phyloP scores from a whole-genome alignment of 331 rosid species.

The Arachis monticola region DNA sequence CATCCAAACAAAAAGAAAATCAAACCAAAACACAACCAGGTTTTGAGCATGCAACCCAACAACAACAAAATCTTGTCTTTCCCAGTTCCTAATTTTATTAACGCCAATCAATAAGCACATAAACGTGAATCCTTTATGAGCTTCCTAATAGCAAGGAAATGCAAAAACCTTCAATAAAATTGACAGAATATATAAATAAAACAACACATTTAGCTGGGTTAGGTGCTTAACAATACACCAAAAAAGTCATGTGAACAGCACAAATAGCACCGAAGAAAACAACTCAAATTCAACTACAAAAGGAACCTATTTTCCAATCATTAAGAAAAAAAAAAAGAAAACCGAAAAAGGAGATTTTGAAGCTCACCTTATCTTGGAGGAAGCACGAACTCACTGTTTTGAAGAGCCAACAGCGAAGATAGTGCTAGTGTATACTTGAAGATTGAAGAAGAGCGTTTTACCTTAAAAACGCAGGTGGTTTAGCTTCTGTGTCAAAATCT shows the following conservation, averaged over 20 bases:
- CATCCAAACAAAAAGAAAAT: background rate
- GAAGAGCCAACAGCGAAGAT: background rate
- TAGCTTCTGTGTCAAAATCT: too few species aligned
- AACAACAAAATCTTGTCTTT: background rate
- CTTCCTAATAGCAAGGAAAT: conserved; percentile 26
- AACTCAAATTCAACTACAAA: conserved; percentile 9
- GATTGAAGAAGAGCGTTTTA: too few species aligned
- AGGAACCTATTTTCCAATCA: background rate
- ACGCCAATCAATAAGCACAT: conserved; percentile 18
- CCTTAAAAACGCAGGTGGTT: too few species aligned
- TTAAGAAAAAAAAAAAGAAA: background rate
- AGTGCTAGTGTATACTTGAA: too few species aligned
- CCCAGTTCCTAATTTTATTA: conserved; percentile 1
- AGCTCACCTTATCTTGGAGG: conserved; percentile 32
- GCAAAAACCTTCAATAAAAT: conserved; percentile 20
- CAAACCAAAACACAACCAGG: background rate
- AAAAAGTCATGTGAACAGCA: background rate
- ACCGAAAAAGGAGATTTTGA: conserved; percentile 15
- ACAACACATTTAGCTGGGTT: background rate
- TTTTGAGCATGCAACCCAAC: conserved; percentile 29
- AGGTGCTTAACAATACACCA: background rate
- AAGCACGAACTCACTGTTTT: background rate
- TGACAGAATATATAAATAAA: background rate
- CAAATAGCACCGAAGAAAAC: background rate
- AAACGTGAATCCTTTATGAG: conserved; percentile 26